Evolutionary conservation across 768 basidiomycete genomes (phyloP).

Genomic region (Rhizopogon vulgaris): DNA sequence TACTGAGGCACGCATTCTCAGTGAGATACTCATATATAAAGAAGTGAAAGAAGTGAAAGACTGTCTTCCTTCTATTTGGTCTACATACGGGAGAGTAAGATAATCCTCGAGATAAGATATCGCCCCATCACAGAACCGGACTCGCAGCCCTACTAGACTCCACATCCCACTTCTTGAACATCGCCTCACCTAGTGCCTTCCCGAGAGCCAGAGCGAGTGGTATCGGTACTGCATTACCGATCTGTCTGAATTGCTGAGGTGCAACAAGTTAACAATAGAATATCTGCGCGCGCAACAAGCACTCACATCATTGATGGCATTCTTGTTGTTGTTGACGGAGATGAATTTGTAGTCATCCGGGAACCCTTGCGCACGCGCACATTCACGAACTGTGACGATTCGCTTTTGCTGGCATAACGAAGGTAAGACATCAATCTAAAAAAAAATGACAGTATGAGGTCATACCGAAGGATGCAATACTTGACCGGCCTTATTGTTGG

Average conservation of each 20-base stretch:
- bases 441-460: not conserved
- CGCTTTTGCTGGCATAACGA: constrained; percentile 54
- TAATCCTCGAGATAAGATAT: not conserved
- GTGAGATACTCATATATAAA: too few relatives aligned
- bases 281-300: not conserved
- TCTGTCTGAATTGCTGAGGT: constrained; percentile 63
- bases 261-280: not conserved
- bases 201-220: constrained; percentile 63
- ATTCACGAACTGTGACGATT: constrained; percentile 59
- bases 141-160: constrained; percentile 38
- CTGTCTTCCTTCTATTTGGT: too few relatives aligned
- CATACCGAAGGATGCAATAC: constrained; percentile 43
- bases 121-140: constrained; percentile 28
- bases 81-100: too few relatives aligned
- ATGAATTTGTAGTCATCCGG: constrained; percentile 64
- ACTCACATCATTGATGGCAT: constrained; percentile 48
- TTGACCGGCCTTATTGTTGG: constrained; percentile 40
- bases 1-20: not conserved
- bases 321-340: constrained; percentile 33
- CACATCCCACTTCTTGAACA: constrained; percentile 39
- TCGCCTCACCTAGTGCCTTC: constrained; percentile 35
- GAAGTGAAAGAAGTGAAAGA: too few relatives aligned
- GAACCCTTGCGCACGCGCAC: constrained; percentile 74
- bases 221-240: constrained; percentile 77
- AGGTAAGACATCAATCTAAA: not conserved